Evolutionary conservation across 1,284 basidiomycete species (phyloP), one percentile per base, ranked within the genome.

Genomic region (Cutaneotrichosporon cyanovorans): DNA sequence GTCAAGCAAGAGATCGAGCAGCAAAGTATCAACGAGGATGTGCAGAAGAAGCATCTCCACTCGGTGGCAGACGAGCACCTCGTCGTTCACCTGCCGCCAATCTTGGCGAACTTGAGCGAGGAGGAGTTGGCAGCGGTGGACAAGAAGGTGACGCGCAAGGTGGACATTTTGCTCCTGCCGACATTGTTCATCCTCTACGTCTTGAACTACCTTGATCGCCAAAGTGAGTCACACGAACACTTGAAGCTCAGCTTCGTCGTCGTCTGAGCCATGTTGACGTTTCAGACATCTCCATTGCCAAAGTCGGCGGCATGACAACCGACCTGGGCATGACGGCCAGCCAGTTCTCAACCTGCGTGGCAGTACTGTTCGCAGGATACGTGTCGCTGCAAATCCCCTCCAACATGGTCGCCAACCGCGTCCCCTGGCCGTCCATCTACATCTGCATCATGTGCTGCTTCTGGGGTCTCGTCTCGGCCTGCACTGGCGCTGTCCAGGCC

Each of bases 331-430:
- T 59, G 52, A 43, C 48, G 9, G 40, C 39, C 19, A 43, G 44
- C 18, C 43, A 65, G 40, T 67, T 59, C 49, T 50, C 55, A 11
- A 66, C 65, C 1, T 50, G 53, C 5, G 51, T 71, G 11, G 60
- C 60, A 4, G 56, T 73, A 23, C 61, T 56, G 10, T 56, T 48
- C 22, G 42, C 46, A 20, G 50, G 50, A 32, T 51, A 51, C 42
- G 46, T 53, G 4, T 48, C 52, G 7, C 45, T 69, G 41, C 69
- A 70, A 48, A 61, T 74, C 48, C 68, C 66, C 0, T 64, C 61
- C 43, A 68, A 70, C 43, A 60, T 63, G 30, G 33, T 68, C 30
- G 60, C 64, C 25, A 53, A 59, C 8, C 43, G 49, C 4, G 47
- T 64, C 38, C 16, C 46, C 18, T 50, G 58, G 46, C 66, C 66